phyloP scores from a whole-genome alignment of 208 protist species.

The Leishmania turanica region DNA sequence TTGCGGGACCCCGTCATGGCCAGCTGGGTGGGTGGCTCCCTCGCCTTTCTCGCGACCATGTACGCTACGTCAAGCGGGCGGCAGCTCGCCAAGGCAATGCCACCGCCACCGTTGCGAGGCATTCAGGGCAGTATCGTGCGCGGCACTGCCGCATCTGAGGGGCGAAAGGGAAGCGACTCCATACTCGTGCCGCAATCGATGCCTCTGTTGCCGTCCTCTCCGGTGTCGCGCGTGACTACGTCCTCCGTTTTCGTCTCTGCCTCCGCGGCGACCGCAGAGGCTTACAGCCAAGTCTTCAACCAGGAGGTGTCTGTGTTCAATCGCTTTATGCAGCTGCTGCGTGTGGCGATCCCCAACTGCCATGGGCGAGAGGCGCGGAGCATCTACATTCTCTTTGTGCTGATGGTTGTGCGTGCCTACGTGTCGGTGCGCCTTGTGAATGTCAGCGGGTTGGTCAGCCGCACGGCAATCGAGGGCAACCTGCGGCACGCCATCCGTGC shows the following conservation, averaged over 20 bases:
- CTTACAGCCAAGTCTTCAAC: not conserved
- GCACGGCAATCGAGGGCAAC: constrained; percentile 41
- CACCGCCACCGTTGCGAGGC: constrained; percentile 17
- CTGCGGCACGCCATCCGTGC: constrained; percentile 22
- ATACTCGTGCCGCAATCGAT: not conserved
- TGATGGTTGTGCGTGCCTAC: constrained; percentile 52
- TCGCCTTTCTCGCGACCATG: constrained; percentile 28
- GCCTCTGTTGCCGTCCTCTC: constrained; percentile 1
- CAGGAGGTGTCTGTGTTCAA: constrained; percentile 12
- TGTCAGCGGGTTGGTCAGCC: constrained; percentile 33
- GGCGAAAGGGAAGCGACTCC: not conserved
- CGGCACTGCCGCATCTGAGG: not conserved
- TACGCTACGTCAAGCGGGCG: constrained; percentile 33
- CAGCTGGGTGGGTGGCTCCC: constrained; percentile 37
- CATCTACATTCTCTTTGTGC: constrained; percentile 35
- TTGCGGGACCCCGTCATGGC: constrained; percentile 31
- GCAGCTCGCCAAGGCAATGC: constrained; percentile 23
- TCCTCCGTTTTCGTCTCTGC: constrained; percentile 3
- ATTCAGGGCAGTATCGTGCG: constrained; percentile 12
- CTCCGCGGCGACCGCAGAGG: not conserved
- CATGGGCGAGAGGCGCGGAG: constrained; percentile 38
- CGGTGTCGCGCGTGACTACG: not conserved
- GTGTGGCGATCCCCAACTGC: constrained; percentile 49
- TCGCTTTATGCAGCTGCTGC: constrained; percentile 43
- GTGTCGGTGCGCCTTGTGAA: constrained; percentile 47